Base-by-base conservation (phyloP, 2,329 filamentous ascomycete genomes). In the Polychaeton citri region DNA sequence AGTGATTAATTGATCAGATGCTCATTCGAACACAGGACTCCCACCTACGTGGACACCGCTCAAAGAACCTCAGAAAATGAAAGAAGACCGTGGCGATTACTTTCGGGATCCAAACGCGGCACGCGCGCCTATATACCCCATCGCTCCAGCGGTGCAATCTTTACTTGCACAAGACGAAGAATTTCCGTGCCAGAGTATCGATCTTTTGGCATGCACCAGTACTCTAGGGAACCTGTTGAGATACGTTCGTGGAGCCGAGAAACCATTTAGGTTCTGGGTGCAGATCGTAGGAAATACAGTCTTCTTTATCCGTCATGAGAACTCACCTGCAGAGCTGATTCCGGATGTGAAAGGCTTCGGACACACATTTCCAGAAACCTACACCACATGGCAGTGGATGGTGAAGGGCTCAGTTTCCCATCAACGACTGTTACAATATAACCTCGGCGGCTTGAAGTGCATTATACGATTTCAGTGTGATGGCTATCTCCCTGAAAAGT, bases 301-400 rank as follows among this genome's bases (percentile, higher is more conserved):
- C 0, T 78, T 82, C 54, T 66, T 84, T 33, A 53, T 77, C 9
- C 71, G 78, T 1, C 64, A 71, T 16, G 76, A 79, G 46, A 74
- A 72, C 31, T 66, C 69, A 0, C 74, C 76, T 0, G 68, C 53
- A 0, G 72, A 79, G 43, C 49, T 63, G 0, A 74, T 82, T 4
- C 44, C 57, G 0, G 62, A 62, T n/a, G 57, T 82, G 0, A 45
- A 46, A 12, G 79, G 79, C 0, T 81, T 65, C 44, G 77, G 78
- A 0, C 76, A 82, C 44, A 66, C 72, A 0, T 83, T 84, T 43
- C 74, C 74, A 0, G 74, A 81, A 33, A 63, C 64, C 1, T 76
- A 81, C 47, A 83, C 79, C 0, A 72, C 64, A 0, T 82, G 77
- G 76, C 68, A 71, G 7, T 8, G 45, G 0, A 64, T 63, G 1